Percentiles rank a stretch among this genome's conserved stretches.
Evolutionary conservation across 2,329 filamentous ascomycete genomes (phyloP).

Genomic region (Sporothrix globosa): DNA sequence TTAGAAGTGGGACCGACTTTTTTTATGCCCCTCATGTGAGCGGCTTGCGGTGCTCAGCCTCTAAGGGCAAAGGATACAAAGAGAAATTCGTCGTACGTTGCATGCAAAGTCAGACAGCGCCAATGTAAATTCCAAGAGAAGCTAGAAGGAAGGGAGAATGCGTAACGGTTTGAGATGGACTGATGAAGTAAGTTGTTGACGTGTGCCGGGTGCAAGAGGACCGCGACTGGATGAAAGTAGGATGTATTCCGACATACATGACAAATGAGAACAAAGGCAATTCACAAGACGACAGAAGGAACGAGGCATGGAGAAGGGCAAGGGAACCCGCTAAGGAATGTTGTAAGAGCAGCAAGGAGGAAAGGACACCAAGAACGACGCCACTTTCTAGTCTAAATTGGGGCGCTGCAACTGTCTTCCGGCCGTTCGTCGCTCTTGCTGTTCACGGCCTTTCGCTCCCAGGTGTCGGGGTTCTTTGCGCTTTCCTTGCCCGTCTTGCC

Average conservation of each 20-base stretch:
- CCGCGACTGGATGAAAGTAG: background rate
- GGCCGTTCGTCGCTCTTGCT: slow-evolving; percentile 7
- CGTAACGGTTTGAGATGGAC: background rate
- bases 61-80: slow-evolving; percentile 11
- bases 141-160: background rate
- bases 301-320: background rate
- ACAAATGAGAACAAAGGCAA: no score
- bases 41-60: slow-evolving; percentile 10
- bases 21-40: background rate
- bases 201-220: background rate
- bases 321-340: no score
- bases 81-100: background rate
- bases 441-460: slow-evolving; percentile 8
- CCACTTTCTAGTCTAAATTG: slow-evolving; percentile 1
- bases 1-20: no score
- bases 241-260: no score
- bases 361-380: background rate
- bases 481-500: background rate
- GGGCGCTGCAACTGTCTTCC: background rate
- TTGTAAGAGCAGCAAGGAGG: no score
- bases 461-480: background rate
- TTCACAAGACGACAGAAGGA: background rate
- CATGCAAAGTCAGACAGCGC: background rate
- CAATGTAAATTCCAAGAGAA: background rate
- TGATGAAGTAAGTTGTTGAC: background rate